Evolutionary conservation across 768 basidiomycete species (phyloP), one percentile per base, ranked within the genome.

Genomic region (Kondoa subrosea): DNA sequence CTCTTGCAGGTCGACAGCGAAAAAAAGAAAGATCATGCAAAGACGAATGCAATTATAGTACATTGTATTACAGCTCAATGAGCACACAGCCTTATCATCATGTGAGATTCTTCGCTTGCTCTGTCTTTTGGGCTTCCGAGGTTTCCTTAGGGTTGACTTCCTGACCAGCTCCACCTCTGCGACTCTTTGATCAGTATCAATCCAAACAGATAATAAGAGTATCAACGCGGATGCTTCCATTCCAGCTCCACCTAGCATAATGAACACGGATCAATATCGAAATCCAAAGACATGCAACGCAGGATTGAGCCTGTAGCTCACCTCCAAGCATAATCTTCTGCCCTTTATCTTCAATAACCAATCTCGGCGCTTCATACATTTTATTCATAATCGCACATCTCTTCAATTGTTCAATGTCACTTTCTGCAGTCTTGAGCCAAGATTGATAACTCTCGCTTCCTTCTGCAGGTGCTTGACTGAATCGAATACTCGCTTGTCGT

Each of bases 361-460:
- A 32, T 32, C 27, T 27, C 61, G 61, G 61, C 26, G 61, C 61
- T 32, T 63, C 61, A 33, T 63, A 63, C 15, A 63, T 27, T 27
- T 3, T 29, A 33, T 63, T 63, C 29, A 31, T 33, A 8, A 63
- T 3, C 61, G 61, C 61, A 63, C 61, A 63, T 32, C 61, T 3
- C 33, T 63, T 4, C 3, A 63, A 32, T 32, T 63, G 61, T 33
- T n/a, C 30, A 16, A 63, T 33, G 15, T 63, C 61, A 3, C 30
- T 27, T 33, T 63, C 61, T 3, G 30, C 33, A 16, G 27, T 16
- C 30, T 63, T 63, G 26, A 63, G 3, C 61, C 61, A 63, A 3
- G 61, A 27, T n/a, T 63, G 61, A 17, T 31, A 33, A 17, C 34
- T 33, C 4, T 27, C 29, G 40, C 40, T 50, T 12, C 61, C 61